phyloP scores from a whole-genome alignment of 225 moss, liverwort and hornwort genomes.

The Sphagnum tenellum region DNA sequence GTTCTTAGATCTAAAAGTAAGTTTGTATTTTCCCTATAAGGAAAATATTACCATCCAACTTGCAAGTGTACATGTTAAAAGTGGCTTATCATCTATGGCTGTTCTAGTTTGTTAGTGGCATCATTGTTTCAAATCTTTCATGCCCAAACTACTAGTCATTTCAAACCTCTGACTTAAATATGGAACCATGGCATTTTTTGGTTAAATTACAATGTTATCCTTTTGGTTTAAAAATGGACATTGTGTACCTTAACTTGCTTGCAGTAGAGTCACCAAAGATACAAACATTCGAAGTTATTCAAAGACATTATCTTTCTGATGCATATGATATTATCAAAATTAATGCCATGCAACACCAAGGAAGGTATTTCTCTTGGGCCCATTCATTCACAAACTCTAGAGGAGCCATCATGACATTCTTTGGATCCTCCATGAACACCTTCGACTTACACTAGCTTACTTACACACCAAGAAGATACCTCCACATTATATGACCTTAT shows the following conservation, averaged over 20 bases:
- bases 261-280: slow-evolving; percentile 80
- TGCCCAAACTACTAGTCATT: no score
- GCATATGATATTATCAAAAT: slow-evolving; percentile 84
- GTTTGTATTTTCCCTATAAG: slow-evolving; percentile 77
- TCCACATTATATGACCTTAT: no score
- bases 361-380: slow-evolving; percentile 58
- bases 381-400: no score
- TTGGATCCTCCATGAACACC: slow-evolving; percentile 65
- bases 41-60: slow-evolving; percentile 79
- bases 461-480: no score
- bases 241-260: slow-evolving; percentile 74
- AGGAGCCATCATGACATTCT: slow-evolving; percentile 56
- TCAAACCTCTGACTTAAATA: no score
- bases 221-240: no score
- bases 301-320: slow-evolving; percentile 78
- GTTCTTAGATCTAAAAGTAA: slow-evolving; percentile 62
- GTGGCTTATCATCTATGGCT: slow-evolving; percentile 78
- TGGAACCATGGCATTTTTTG: no score
- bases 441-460: slow-evolving; percentile 99
- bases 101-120: slow-evolving; percentile 83
- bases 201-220: no score
- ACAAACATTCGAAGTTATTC: slow-evolving; percentile 84
- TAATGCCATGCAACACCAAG: slow-evolving; percentile 77
- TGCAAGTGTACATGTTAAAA: slow-evolving; percentile 93
- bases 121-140: slow-evolving; percentile 72